Base-by-base conservation (phyloP, 768 basidiomycete species). In the Gyrodon lividus region DNA sequence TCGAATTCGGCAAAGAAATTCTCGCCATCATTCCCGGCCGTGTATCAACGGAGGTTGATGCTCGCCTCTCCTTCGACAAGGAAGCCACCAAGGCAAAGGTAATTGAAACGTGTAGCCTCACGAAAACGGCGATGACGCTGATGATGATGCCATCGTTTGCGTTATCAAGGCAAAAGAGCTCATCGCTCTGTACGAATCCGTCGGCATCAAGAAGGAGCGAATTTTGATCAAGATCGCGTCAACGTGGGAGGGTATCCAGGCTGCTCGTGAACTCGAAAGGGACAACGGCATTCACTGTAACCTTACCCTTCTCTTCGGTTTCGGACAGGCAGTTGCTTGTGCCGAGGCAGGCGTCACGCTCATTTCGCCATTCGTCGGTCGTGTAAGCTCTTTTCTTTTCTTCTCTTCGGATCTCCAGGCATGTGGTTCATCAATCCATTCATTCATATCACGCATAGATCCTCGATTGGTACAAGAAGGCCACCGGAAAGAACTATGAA, bases 171-270 rank as follows among this genome's bases (percentile, higher is more conserved):
- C 89, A 34, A 87, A 82, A 71, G 82, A 89, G 65, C 83, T 98
- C 66, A 98, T 99, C 62, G 84, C 84, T 33, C 86, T 98, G 54
- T 99, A 99, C 79, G 82, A 94, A 31, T 90, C 89, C n/a, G 69
- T 94, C 57, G 97, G 97, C 57, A 84, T 99, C 76, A 77, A 83
- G 69, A 92, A 89, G 75, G 94, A 98, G 38, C 92, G 97, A 57
- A 78, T 99, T 56, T 79, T 99, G 61, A 98, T 99, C 84, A 99
- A 99, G 80, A 98, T 99, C 67, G 97, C 96, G 26, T 96, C 97
- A 35, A 95, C 95, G 43, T 99, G 92, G 91, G 97, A 98, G 75
- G 97, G 97, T 74, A 99, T 99, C 76, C 96, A 99, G 73, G 97
- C 97, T 53, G 97, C 97, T 33, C 86, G 93, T 57, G 87, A 95